Evolutionary conservation across 768 basidiomycete genomes (phyloP).

Genomic region (Solioccasus polychromus): DNA sequence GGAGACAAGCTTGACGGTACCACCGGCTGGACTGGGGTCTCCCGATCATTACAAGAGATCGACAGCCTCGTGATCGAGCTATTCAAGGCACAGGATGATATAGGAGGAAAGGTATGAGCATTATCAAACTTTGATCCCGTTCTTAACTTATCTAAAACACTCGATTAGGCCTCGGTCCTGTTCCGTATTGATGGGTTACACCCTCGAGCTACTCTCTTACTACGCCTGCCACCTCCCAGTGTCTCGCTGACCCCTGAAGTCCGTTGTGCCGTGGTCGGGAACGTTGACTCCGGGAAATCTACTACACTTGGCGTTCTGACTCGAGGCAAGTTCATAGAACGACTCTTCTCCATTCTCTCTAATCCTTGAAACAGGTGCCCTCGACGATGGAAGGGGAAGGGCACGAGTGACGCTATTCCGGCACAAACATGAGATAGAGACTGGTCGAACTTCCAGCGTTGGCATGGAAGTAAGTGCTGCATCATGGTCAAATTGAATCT

Average conservation of each 20-base stretch:
- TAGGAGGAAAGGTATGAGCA: conserved; percentile 70
- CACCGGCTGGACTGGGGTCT: conserved; percentile 53
- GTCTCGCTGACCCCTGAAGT: conserved; percentile 86
- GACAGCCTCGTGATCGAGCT: conserved; percentile 44
- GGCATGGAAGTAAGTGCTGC: conserved; percentile 84
- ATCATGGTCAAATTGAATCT: background rate
- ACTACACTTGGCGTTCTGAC: conserved; percentile 94
- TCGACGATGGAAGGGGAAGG: conserved; percentile 80
- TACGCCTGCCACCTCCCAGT: conserved; percentile 73
- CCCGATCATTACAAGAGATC: conserved; percentile 51
- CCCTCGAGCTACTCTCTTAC: conserved; percentile 56
- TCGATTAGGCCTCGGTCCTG: conserved; percentile 52
- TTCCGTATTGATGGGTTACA: conserved; percentile 45
- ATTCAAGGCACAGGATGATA: conserved; percentile 58
- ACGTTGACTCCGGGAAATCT: conserved; percentile 92
- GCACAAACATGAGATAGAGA: conserved; percentile 97
- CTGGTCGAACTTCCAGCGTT: conserved; percentile 90
- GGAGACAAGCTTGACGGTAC: conserved; percentile 45
- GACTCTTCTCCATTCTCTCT: conserved; percentile 16
- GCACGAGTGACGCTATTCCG: conserved; percentile 89
- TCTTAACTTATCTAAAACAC: background rate
- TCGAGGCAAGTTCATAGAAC: conserved; percentile 52
- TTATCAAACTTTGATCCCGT: background rate
- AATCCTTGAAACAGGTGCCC: conserved; percentile 44
- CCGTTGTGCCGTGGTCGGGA: conserved; percentile 93